A percentile compares a stretch with the other conserved stretches of the same genome.
phyloP scores from a whole-genome alignment of 257 asterid species.

The Scutellaria minor region DNA sequence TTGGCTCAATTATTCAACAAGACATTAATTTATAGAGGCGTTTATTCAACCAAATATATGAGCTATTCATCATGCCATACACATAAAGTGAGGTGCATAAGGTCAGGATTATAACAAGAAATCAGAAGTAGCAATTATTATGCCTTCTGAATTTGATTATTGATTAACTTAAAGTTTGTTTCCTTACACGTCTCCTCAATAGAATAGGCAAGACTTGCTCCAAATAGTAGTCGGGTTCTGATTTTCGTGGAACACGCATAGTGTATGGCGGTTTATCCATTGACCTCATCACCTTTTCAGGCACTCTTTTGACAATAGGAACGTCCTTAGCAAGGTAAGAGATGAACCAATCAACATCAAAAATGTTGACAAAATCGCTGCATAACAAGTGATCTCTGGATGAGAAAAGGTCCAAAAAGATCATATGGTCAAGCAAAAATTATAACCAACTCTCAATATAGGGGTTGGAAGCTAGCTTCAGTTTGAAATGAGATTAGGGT shows the following conservation, averaged over 20 bases:
- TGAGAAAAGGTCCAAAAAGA: conserved; percentile 29
- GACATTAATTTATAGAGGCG: not conserved
- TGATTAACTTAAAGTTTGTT: conserved; percentile 24
- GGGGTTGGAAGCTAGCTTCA: conserved; percentile 15
- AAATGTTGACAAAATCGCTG: conserved; percentile 91
- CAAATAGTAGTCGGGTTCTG: conserved; percentile 93
- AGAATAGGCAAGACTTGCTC: conserved; percentile 96
- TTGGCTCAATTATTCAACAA: too few species aligned
- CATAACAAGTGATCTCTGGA: conserved; percentile 41
- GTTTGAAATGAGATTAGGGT: conserved; percentile 14
- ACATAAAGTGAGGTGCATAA: conserved; percentile 10
- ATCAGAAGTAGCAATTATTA: conserved; percentile 6
- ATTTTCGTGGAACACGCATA: conserved; percentile 98
- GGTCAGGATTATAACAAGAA: conserved; percentile 4
- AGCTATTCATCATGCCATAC: conserved; percentile 8
- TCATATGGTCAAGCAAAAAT: conserved; percentile 4
- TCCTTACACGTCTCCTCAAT: conserved; percentile 88
- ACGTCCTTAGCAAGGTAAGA: conserved; percentile 91
- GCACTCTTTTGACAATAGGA: conserved; percentile 84
- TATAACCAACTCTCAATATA: not conserved
- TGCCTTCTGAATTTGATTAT: conserved; percentile 17
- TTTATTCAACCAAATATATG: conserved; percentile 11
- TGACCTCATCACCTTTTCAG: conserved; percentile 95
- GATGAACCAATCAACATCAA: conserved; percentile 95
- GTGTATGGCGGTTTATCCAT: conserved; percentile 99